Evolutionary conservation across 768 basidiomycete genomes (phyloP), one percentile per base, ranked within the genome.

Genomic region (Trametes villosa): DNA sequence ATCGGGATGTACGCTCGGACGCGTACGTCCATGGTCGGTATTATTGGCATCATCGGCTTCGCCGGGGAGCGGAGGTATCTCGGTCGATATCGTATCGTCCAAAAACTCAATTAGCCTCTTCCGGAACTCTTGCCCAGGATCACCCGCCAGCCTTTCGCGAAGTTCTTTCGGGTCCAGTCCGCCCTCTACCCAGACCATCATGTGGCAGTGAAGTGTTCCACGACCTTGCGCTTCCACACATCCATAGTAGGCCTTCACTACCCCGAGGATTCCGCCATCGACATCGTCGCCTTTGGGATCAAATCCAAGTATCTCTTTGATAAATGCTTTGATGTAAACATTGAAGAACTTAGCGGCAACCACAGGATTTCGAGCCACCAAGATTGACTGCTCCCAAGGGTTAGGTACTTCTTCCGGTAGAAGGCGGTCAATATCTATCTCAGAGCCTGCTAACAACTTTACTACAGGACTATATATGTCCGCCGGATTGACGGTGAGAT

Each of bases 401-500:
- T 71, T 55, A 0, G 76, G 72, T 0, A 75, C 62, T 0, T 80
- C 42, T 0, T 68, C 65, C 0, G 65, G 53, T 0, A 70, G 11
- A 0, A 77, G 36, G 13, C 72, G 53, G 36, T 79, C 75, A 11
- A 79, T 41, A 58, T 79, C 70, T 9, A 78, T 75, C 0, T 79
- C 71, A 1, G 24, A 26, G 0, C 80, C 79, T 0, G 71, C 69
- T 0, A 81, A 45, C 49, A 81, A 72, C 33, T 74, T 72, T 0
- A 83, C 71, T 3, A 82, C 2, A 1, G 79, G 79, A 64, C 76
- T 79, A 33, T 78, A 72, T 0, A 78, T 65, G 54, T 79, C 78
- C 18, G 74, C 72, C n/a, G 80, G 80, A 68, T 81, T 81, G 3
- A 80, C 72, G 0, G 80, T 83, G 1, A 83, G 54, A 60, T 71